Evolutionary conservation across 345 rosid species (phyloP).

Genomic region (Anacardium occidentale): DNA sequence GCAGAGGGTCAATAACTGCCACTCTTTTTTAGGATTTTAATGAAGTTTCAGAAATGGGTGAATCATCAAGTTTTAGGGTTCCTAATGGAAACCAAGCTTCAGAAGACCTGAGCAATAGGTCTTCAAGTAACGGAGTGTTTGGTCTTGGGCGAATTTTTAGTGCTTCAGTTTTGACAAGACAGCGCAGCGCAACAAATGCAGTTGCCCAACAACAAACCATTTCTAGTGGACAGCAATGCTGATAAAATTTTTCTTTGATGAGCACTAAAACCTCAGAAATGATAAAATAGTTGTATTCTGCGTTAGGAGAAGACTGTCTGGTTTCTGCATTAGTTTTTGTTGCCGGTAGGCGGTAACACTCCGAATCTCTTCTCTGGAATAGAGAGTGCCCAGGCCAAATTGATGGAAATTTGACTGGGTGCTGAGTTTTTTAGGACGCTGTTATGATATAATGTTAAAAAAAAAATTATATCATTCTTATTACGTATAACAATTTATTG

Average conservation of each 20-base stretch:
- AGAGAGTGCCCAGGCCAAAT: constrained; percentile 15
- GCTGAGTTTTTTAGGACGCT: constrained; percentile 33
- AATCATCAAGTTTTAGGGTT: constrained; percentile 26
- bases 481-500: neutral
- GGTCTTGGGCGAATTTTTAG: constrained; percentile 23
- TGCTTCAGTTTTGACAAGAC: constrained; percentile 34
- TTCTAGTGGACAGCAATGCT: constrained; percentile 33
- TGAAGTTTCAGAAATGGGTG: constrained; percentile 28
- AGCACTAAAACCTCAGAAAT: neutral
- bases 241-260: constrained; percentile 10
- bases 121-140: constrained; percentile 24
- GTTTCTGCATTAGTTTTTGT: neutral
- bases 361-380: constrained; percentile 1
- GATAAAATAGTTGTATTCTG: constrained; percentile 4
- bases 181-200: constrained; percentile 38
- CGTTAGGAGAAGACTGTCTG: neutral
- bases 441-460: constrained; percentile 1
- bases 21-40: constrained; percentile 44
- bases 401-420: constrained; percentile 14
- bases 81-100: constrained; percentile 23
- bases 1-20: constrained; percentile 7
- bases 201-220: constrained; percentile 34
- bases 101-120: constrained; percentile 24
- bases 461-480: constrained; percentile 11
- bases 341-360: neutral